A percentile compares a stretch with the other conserved stretches of the same genome.
Evolutionary conservation across 768 basidiomycete genomes (phyloP).

Genomic region (Mycena indigotica): DNA sequence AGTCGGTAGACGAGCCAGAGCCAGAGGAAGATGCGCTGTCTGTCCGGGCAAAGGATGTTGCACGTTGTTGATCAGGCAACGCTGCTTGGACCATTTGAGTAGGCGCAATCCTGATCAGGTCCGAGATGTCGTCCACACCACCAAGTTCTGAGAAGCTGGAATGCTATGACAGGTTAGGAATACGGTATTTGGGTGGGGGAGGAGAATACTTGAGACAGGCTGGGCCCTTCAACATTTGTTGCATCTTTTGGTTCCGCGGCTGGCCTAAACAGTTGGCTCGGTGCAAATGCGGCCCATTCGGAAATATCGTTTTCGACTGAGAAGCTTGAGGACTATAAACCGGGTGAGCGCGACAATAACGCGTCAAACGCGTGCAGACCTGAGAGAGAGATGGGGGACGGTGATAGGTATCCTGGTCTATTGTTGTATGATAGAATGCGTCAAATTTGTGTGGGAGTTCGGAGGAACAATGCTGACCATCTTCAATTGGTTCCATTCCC

Average conservation of each 20-base stretch:
- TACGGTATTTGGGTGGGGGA: background rate
- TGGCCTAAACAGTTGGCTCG: background rate
- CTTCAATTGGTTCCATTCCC: background rate
- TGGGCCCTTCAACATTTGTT: background rate
- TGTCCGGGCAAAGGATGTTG: background rate
- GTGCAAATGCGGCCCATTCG: background rate
- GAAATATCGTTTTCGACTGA: background rate
- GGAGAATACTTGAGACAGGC: background rate
- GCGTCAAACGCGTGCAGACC: slow-evolving; percentile 9
- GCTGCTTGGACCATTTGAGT: slow-evolving; percentile 4
- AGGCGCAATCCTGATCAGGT: slow-evolving; percentile 15
- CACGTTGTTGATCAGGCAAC: background rate
- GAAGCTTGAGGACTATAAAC: background rate
- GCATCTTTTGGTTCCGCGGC: no score
- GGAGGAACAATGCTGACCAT: no score
- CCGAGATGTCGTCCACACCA: slow-evolving; percentile 27
- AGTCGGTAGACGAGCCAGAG: slow-evolving; percentile 37
- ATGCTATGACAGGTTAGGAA: slow-evolving; percentile 15
- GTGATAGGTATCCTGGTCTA: no score
- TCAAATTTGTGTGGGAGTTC: background rate
- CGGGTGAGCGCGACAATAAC: background rate
- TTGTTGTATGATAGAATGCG: background rate
- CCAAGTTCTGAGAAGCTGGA: slow-evolving; percentile 29
- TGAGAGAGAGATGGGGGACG: slow-evolving; percentile 7
- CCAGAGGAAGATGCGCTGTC: slow-evolving; percentile 33